phyloP scores from a whole-genome alignment of 306 rosid species.

The Geum urbanum region DNA sequence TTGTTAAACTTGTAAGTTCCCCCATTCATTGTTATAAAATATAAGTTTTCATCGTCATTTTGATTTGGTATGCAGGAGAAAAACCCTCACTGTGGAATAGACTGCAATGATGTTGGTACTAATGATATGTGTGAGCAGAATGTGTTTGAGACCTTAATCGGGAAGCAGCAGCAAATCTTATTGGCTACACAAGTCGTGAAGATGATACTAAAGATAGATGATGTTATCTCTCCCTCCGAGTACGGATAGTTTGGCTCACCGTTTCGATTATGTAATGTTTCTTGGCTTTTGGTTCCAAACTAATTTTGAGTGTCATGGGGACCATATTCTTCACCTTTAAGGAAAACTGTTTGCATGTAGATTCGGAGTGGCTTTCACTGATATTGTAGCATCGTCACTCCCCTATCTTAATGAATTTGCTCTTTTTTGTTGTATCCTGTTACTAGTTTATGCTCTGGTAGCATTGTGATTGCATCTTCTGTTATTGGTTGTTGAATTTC shows the following conservation, averaged over 20 bases:
- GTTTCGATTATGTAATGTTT: constrained; percentile 19
- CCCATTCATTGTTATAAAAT: not conserved
- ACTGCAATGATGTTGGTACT: constrained; percentile 89
- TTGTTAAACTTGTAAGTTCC: not conserved
- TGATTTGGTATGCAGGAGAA: constrained; percentile 53
- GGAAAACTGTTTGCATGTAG: constrained; percentile 25
- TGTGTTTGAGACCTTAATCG: constrained; percentile 86
- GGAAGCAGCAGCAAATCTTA: constrained; percentile 91
- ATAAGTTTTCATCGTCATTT: constrained; percentile 3
- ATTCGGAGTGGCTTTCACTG: constrained; percentile 36
- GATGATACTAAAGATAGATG: constrained; percentile 95
- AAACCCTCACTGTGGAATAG: constrained; percentile 72
- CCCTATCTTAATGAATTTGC: constrained; percentile 16
- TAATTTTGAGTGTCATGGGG: constrained; percentile 16
- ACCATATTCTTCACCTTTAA: constrained; percentile 4
- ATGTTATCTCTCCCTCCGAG: constrained; percentile 74
- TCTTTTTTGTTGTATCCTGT: not conserved
- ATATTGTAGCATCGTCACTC: constrained; percentile 24
- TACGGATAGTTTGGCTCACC: constrained; percentile 33
- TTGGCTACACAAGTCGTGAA: constrained; percentile 96
- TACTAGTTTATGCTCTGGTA: too few relatives aligned
- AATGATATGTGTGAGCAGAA: constrained; percentile 89
- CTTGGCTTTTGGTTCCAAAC: constrained; percentile 16
- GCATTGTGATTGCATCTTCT: too few relatives aligned
- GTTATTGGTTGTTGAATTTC: too few relatives aligned